These are phyloP conservation scores for Neofusicoccum cordaticola DNA, from an alignment of 2,329 filamentous ascomycete species.

Conservation along the genomic window DNA sequence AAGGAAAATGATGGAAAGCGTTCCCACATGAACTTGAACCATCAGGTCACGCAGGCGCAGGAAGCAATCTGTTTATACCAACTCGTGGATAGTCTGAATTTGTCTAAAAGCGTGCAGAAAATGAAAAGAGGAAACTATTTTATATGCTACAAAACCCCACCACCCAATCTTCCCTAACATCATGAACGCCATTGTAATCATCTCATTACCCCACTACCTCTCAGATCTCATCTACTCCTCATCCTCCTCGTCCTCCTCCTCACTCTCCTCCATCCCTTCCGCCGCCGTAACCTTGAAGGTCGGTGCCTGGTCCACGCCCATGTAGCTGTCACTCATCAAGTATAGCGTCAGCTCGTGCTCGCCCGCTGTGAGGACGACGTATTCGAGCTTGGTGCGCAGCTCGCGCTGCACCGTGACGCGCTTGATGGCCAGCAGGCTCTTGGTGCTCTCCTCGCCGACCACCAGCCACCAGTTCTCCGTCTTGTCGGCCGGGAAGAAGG, in stretches of 20 bases:
- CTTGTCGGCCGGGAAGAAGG: constrained; percentile 89
- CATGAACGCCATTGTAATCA: neutral
- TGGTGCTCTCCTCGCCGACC: constrained; percentile 86
- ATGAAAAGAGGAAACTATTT: neutral
- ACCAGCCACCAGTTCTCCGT: constrained; percentile 99
- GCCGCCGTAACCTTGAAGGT: constrained; percentile 80
- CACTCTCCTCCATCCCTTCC: constrained; percentile 93
- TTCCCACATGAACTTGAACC: too few species aligned
- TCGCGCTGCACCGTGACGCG: constrained; percentile 80
- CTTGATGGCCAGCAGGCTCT: constrained; percentile 88
- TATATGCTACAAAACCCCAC: neutral
- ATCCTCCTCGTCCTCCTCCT: constrained; percentile 72
- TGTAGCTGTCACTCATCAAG: constrained; percentile 95
- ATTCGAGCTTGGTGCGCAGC: constrained; percentile 78
- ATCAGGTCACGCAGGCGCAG: too few species aligned
- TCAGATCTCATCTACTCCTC: constrained; percentile 9
- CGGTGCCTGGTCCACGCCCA: constrained; percentile 94
- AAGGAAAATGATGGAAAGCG: too few species aligned
- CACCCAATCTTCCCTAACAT: too few species aligned
- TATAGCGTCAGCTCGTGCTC: constrained; percentile 86
- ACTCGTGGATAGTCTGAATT: too few species aligned
- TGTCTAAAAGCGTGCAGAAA: too few species aligned
- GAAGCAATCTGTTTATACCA: too few species aligned
- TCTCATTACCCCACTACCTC: too few species aligned
- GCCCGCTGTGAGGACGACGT: constrained; percentile 79